phyloP scores from a whole-genome alignment of 805 yeast species.

The Sungouiella blattae region DNA sequence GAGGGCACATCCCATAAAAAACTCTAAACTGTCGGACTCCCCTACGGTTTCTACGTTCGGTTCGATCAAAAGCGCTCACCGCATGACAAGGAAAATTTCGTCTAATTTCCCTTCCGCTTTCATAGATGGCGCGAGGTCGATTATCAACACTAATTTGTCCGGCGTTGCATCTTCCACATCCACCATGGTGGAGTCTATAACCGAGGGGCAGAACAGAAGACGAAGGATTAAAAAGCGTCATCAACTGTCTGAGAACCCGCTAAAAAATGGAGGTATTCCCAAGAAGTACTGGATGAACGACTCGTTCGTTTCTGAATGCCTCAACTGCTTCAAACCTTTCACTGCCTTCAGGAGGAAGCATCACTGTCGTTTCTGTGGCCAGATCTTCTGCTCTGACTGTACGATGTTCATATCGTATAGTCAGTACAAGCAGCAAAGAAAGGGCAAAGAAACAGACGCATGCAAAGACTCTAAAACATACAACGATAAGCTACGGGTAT shows the following conservation, averaged over 20 bases:
- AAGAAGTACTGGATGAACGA: constrained; percentile 96
- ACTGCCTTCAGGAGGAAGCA: constrained; percentile 87
- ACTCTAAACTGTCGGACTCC: constrained; percentile 5
- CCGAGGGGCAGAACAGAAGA: constrained; percentile 9
- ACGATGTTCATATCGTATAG: constrained; percentile 66
- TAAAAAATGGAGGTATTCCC: constrained; percentile 52
- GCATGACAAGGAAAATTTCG: constrained; percentile 22
- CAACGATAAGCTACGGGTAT: constrained; percentile 70
- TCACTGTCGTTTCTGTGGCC: constrained; percentile 95
- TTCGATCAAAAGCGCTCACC: constrained; percentile 19
- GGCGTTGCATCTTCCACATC: constrained; percentile 30
- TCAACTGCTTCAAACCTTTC: constrained; percentile 75
- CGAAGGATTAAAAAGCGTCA: constrained; percentile 27
- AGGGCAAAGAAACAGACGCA: constrained; percentile 10
- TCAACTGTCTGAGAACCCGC: constrained; percentile 36
- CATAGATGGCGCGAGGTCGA: constrained; percentile 36
- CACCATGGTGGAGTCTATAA: constrained; percentile 19
- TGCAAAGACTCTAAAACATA: constrained; percentile 33
- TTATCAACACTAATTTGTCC: constrained; percentile 27
- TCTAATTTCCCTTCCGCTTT: constrained; percentile 32
- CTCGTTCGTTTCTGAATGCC: constrained; percentile 84
- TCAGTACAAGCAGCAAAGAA: constrained; percentile 39
- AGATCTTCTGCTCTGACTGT: constrained; percentile 84
- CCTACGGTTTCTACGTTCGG: constrained; percentile 26
- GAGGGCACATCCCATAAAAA: neutral